These are phyloP conservation scores for Ogataea wickerhamii DNA, from an alignment of 805 yeast species.

Conservation along the genomic window DNA sequence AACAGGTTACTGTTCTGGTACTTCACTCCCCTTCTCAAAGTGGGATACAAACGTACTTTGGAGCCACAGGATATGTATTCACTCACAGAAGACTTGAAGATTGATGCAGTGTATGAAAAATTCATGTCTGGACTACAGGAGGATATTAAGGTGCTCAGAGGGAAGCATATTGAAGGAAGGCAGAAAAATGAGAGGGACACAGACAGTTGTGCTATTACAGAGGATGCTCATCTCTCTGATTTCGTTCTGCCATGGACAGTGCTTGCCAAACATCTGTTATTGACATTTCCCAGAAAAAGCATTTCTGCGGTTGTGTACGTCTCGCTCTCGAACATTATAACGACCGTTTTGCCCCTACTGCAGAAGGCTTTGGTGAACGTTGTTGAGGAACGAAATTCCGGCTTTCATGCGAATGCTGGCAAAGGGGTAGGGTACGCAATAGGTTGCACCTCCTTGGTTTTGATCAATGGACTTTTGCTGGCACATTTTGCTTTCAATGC, in stretches of 20 bases:
- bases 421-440: slow-evolving; percentile 75
- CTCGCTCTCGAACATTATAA: slow-evolving; percentile 41
- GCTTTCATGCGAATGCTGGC: slow-evolving; percentile 41
- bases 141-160: slow-evolving; percentile 30
- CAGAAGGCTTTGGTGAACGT: slow-evolving; percentile 60
- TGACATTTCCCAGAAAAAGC: slow-evolving; percentile 48
- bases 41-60: slow-evolving; percentile 71
- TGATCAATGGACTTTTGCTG: slow-evolving; percentile 43
- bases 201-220: slow-evolving; percentile 12
- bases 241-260: slow-evolving; percentile 21
- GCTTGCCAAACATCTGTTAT: slow-evolving; percentile 39
- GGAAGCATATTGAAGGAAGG: slow-evolving; percentile 26
- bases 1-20: slow-evolving; percentile 58
- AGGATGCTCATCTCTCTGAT: slow-evolving; percentile 22
- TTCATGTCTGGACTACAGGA: slow-evolving; percentile 35
- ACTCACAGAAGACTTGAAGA: slow-evolving; percentile 39
- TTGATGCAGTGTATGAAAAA: slow-evolving; percentile 36
- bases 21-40: slow-evolving; percentile 57
- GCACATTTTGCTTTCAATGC: slow-evolving; percentile 62
- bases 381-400: slow-evolving; percentile 48
- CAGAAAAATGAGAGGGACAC: slow-evolving; percentile 26
- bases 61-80: slow-evolving; percentile 58
- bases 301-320: slow-evolving; percentile 38
- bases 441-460: slow-evolving; percentile 58
- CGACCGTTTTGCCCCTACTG: slow-evolving; percentile 60